Base-by-base conservation (phyloP, 345 rosid genomes). In the Brassica rapa region DNA sequence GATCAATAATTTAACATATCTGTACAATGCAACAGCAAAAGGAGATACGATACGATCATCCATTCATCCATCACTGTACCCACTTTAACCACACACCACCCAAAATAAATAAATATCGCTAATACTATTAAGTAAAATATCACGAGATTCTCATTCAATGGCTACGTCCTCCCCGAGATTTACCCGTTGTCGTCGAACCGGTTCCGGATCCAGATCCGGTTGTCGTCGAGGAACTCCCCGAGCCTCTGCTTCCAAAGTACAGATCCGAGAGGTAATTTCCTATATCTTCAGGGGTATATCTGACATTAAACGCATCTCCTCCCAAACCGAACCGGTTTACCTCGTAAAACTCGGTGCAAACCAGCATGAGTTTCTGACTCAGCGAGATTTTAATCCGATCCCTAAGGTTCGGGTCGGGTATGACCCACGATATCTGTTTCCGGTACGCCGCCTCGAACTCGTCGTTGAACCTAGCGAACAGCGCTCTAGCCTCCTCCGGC, bases 231-330 rank as follows among this genome's bases (percentile, higher is more conserved):
- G 32, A 75, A 66, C 66, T 74, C 70, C 82, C 85, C 19, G 85
- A 78, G 12, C 80, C 82, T 70, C 82, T 74, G 8, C 72, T 62
- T 5, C 75, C 87, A 39, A 66, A 80, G 74, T 86, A 85, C 14
- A 89, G 68, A 70, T 86, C 93, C 4, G 85, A 89, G 25, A 91
- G 59, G 82, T 85, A 86, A 78, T 89, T 89, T 7, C 72, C 90
- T 24, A 91, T 29, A 76, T 91, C 97, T 33, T 88, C 90, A 30
- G 98, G 97, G 85, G 94, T 69, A 85, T 80, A 91, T 62, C 86
- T 84, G 83, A 85, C 86, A 71, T 80, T 77, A 12, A 74, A 16
- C 7, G 65, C 24, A 67, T 76, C 84, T 72, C 80, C 78, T 11
- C 62, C 69, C 60, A 77, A 64, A 39, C 37, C 82, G 62, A 27